Conservation (phyloP, 768 basidiomycete genomes). For the Lactifluus volemus region DNA sequence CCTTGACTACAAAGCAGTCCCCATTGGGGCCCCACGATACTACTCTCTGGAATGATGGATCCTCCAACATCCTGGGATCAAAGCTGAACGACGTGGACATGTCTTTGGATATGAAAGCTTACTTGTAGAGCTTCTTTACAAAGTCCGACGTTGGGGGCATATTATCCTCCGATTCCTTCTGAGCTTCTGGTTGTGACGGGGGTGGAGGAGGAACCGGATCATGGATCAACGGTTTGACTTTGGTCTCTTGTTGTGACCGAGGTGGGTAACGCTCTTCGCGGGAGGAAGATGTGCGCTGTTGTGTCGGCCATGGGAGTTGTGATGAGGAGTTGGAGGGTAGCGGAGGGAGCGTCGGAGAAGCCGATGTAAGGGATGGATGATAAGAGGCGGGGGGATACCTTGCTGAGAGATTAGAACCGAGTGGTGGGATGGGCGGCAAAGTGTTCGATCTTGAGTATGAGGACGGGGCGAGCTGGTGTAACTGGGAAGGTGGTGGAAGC, state of each 20-base stretch:
- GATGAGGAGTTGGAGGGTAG: conserved; percentile 23
- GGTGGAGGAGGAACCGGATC: conserved; percentile 16
- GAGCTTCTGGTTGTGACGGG: conserved; percentile 16
- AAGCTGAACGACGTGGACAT: background rate
- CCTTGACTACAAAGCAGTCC: conserved; percentile 85
- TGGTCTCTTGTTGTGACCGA: conserved; percentile 22
- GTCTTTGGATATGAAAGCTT: conserved; percentile 19
- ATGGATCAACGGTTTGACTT: conserved; percentile 20
- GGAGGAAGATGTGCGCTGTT: conserved; percentile 27
- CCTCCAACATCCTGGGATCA: conserved; percentile 72
- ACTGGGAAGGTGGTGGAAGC: conserved; percentile 36
- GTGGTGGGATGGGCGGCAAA: conserved; percentile 31
- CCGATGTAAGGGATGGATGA: conserved; percentile 28
- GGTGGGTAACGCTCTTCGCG: conserved; percentile 29
- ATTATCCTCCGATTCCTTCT: conserved; percentile 43
- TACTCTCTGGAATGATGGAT: conserved; percentile 57
- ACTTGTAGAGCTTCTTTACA: conserved; percentile 94
- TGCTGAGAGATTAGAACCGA: conserved; percentile 23
- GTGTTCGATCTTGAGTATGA: conserved; percentile 34
- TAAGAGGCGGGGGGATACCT: conserved; percentile 30
- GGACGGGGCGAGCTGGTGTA: conserved; percentile 30
- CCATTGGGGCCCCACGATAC: conserved; percentile 80
- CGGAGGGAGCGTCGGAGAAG: conserved; percentile 25
- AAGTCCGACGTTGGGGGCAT: conserved; percentile 91
- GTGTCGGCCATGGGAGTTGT: conserved; percentile 27